Conservation (phyloP, 2,329 filamentous ascomycete genomes). For the Cadophora gregata region DNA sequence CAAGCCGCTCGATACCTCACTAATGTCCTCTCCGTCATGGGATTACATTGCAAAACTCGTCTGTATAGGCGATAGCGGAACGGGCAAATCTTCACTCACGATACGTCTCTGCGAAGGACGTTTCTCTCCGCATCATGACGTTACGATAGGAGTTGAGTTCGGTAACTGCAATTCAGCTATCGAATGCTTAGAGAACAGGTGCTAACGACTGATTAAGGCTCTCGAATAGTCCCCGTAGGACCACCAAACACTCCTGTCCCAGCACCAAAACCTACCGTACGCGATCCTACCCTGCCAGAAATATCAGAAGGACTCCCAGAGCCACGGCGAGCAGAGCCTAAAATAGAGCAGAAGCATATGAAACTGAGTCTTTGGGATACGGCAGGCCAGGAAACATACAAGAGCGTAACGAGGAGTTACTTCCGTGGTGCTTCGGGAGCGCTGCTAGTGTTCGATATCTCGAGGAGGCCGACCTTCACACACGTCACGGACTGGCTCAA, state of each 20-base stretch:
- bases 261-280: conserved; percentile 54
- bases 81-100: conserved; percentile 92
- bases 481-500: conserved; percentile 93
- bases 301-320: conserved; percentile 56
- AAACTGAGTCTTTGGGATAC: conserved; percentile 96
- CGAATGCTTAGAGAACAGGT: conserved; percentile 76
- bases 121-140: conserved; percentile 93
- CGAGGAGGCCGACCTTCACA: conserved; percentile 80
- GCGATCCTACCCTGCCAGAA: conserved; percentile 38
- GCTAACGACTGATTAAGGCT: conserved; percentile 77
- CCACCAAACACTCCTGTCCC: conserved; percentile 65
- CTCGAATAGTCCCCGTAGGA: conserved; percentile 88
- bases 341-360: conserved; percentile 74
- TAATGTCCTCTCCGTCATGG: conserved; percentile 76
- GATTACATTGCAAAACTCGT: conserved; percentile 99
- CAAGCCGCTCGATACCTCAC: conserved; percentile 18
- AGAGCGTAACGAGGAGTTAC: conserved; percentile 88
- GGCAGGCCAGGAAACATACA: conserved; percentile 96
- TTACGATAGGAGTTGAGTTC: conserved; percentile 59
- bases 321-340: conserved; percentile 50
- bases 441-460: conserved; percentile 94
- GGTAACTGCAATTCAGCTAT: conserved; percentile 44
- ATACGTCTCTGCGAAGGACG: conserved; percentile 96
- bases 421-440: conserved; percentile 72
- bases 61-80: conserved; percentile 95